Percentiles rank a stretch among this genome's conserved stretches.
Evolutionary conservation across 495 filamentous ascomycete species (phyloP).

Genomic region (Halenospora varia): DNA sequence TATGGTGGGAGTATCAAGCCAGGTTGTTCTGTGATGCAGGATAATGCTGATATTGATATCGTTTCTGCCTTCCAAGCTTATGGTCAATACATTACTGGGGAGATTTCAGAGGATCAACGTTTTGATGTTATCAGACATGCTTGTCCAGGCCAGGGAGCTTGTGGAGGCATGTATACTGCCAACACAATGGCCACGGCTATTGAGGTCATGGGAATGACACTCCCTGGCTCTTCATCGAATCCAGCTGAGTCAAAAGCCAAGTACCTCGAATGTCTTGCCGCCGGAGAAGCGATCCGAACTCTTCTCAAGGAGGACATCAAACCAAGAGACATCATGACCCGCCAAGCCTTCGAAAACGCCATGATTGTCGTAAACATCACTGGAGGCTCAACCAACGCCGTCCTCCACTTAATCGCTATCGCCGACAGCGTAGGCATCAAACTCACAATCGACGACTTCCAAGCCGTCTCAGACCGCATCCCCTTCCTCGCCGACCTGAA

Average conservation of each 20-base stretch:
- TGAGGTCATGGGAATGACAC: conserved; percentile 91
- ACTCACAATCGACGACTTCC: conserved; percentile 97
- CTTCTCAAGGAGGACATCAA: conserved; percentile 84
- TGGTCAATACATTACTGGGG: conserved; percentile 86
- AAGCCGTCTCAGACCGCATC: conserved; percentile 82
- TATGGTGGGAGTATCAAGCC: conserved; percentile 95
- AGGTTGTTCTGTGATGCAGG: conserved; percentile 68
- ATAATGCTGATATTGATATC: conserved; percentile 82
- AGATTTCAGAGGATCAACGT: conserved; percentile 86
- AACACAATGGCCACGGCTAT: conserved; percentile 99
- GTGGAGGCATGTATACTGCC: conserved; percentile 98
- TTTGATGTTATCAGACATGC: conserved; percentile 95
- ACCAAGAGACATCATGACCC: conserved; percentile 85
- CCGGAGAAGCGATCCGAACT: conserved; percentile 83
- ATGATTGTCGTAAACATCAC: conserved; percentile 95
- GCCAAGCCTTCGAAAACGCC: conserved; percentile 91
- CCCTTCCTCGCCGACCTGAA: conserved; percentile 96
- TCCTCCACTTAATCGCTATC: conserved; percentile 94
- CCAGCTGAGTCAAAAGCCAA: conserved; percentile 86
- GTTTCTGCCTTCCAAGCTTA: conserved; percentile 98
- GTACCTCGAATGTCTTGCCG: conserved; percentile 76
- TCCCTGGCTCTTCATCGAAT: conserved; percentile 89
- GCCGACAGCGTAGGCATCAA: conserved; percentile 91
- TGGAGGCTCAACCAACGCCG: conserved; percentile 94
- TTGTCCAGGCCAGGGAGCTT: conserved; percentile 89